phyloP scores from a whole-genome alignment of 495 filamentous ascomycete species.

The Massariosphaeria phaeospora region DNA sequence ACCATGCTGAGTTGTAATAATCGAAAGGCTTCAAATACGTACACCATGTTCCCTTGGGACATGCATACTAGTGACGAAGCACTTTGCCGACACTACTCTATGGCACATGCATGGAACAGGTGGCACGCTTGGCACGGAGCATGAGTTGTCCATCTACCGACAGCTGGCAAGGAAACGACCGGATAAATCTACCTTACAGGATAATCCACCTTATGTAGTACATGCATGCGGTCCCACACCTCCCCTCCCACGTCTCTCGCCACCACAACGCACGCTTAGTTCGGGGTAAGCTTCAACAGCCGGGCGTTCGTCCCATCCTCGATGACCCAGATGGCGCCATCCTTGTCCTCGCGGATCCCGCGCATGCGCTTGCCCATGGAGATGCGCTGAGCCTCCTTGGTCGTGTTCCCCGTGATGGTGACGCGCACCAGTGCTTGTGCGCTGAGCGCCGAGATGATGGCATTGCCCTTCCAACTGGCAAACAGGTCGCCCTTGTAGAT shows the following conservation, averaged over 20 bases:
- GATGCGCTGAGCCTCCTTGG: constrained; percentile 19
- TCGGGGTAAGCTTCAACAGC: constrained; percentile 21
- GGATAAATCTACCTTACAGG: background rate
- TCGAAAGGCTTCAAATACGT: background rate
- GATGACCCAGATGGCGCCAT: constrained; percentile 16
- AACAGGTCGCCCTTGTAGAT: constrained; percentile 18
- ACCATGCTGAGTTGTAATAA: background rate
- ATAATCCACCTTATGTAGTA: background rate
- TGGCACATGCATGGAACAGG: background rate
- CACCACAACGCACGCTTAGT: constrained; percentile 9
- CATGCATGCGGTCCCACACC: background rate
- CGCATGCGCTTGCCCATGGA: constrained; percentile 20
- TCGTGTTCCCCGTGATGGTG: constrained; percentile 10
- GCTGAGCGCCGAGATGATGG: constrained; percentile 13
- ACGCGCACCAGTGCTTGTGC: constrained; percentile 17
- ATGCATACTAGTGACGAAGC: background rate
- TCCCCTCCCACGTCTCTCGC: constrained; percentile 3
- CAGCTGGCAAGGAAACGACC: background rate
- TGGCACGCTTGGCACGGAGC: background rate
- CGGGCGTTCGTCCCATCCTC: constrained; percentile 13
- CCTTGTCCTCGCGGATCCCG: constrained; percentile 18
- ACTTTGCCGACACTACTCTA: background rate
- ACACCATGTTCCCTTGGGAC: background rate
- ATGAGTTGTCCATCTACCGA: background rate
- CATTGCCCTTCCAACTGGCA: constrained; percentile 20